A percentile compares a stretch with the other conserved stretches of the same genome.
These are phyloP conservation scores for Rhizophagus prolifer DNA, from an alignment of 192 early-diverging fungal genomes.

Conservation along the genomic window DNA sequence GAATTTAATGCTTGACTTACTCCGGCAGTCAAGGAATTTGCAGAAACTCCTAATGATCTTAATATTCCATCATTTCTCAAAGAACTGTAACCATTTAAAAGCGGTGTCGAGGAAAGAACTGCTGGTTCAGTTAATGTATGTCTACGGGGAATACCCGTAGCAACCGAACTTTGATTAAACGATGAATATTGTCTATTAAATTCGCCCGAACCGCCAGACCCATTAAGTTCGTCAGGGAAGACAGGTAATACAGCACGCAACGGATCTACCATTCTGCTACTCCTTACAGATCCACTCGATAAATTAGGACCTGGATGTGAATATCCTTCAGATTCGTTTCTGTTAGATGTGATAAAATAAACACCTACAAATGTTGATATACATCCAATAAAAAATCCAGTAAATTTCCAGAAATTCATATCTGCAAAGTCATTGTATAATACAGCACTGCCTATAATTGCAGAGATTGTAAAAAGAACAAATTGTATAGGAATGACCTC, in stretches of 20 bases:
- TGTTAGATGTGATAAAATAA: constrained; percentile 64
- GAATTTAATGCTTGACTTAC: constrained; percentile 31
- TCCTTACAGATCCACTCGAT: constrained; percentile 28
- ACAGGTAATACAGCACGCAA: constrained; percentile 24
- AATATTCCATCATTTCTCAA: constrained; percentile 30
- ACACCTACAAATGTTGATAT: constrained; percentile 65
- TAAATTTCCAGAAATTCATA: constrained; percentile 45
- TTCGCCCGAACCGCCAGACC: constrained; percentile 23
- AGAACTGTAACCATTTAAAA: constrained; percentile 27
- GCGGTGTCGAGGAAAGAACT: constrained; percentile 21
- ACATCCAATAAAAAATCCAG: constrained; percentile 58
- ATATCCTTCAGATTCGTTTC: constrained; percentile 30
- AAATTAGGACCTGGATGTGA: constrained; percentile 16
- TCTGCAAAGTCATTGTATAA: constrained; percentile 67
- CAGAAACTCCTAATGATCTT: constrained; percentile 18
- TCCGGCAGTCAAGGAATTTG: constrained; percentile 27
- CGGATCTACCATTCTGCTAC: background rate
- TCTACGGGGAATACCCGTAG: constrained; percentile 18
- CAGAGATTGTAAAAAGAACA: constrained; percentile 70
- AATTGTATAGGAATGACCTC: constrained; percentile 78
- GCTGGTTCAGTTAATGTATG: background rate
- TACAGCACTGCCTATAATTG: constrained; percentile 67
- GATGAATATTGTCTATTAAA: constrained; percentile 8
- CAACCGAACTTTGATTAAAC: constrained; percentile 16
- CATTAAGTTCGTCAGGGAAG: constrained; percentile 7